Conservation (phyloP, 2,329 filamentous ascomycete species). For the Raffaelea deltoideospora region DNA sequence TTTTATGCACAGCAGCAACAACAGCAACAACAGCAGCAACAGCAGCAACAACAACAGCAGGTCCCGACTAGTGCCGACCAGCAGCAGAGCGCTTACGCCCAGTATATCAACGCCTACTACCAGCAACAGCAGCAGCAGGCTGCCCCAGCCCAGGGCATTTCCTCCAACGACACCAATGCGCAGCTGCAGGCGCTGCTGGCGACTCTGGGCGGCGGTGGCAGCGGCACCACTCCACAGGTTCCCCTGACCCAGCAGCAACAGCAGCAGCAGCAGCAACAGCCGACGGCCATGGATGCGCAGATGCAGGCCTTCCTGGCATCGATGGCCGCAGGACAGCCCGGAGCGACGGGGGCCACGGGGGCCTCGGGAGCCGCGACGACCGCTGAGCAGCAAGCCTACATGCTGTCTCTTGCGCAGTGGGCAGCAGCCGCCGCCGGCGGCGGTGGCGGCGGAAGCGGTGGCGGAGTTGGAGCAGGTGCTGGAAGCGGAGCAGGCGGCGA, state of each 20-base stretch:
- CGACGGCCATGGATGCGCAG: too few species aligned
- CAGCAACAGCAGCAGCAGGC: constrained; percentile 11
- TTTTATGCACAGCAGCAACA: constrained; percentile 23
- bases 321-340: too few species aligned
- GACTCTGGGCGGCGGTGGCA: constrained; percentile 1
- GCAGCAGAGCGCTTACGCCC: constrained; percentile 16
- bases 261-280: constrained; percentile 1
- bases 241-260: constrained; percentile 6
- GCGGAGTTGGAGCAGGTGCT: too few species aligned
- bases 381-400: constrained; percentile 4
- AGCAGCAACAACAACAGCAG: constrained; percentile 10
- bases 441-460: too few species aligned
- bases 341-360: too few species aligned
- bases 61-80: too few species aligned
- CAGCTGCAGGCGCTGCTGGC: constrained; percentile 10
- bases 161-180: constrained; percentile 4
- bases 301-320: too few species aligned
- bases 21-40: constrained; percentile 11
- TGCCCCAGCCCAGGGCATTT: neutral
- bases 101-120: constrained; percentile 18
- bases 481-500: constrained; percentile 1
- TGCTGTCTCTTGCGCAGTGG: constrained; percentile 8
- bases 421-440: too few species aligned
- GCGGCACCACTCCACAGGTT: constrained; percentile 1
- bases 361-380: neutral